Evolutionary conservation across 495 filamentous ascomycete genomes (phyloP).

Genomic region (Pyronema domesticum): DNA sequence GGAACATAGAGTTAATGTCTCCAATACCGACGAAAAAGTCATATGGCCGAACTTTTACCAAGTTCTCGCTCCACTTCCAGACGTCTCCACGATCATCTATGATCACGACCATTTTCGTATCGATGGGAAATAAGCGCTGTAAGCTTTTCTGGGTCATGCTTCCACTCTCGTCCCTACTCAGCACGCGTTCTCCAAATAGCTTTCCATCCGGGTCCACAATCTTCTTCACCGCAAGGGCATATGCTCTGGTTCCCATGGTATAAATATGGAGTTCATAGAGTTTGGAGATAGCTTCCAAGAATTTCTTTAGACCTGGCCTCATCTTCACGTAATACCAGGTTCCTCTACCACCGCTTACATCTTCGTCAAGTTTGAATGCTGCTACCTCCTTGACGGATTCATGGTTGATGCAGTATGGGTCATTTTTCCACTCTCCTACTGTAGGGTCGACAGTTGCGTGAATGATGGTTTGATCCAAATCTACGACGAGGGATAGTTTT

Average conservation of each 20-base stretch:
- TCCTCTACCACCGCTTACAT: constrained; percentile 21
- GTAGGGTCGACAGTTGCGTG: constrained; percentile 96
- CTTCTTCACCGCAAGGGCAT: constrained; percentile 76
- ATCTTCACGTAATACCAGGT: constrained; percentile 98
- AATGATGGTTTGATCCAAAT: constrained; percentile 96
- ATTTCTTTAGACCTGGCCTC: constrained; percentile 74
- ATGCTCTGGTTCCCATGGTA: constrained; percentile 94
- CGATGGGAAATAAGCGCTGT: constrained; percentile 81
- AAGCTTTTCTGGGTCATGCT: constrained; percentile 79
- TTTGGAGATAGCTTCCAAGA: constrained; percentile 58
- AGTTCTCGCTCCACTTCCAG: constrained; percentile 86
- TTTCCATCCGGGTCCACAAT: constrained; percentile 82
- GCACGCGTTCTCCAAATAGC: constrained; percentile 82
- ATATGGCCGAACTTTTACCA: constrained; percentile 87
- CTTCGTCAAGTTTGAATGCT: constrained; percentile 71
- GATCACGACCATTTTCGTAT: constrained; percentile 98
- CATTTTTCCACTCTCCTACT: constrained; percentile 82
- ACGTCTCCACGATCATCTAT: constrained; percentile 96
- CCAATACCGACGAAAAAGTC: constrained; percentile 97
- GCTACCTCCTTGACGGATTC: constrained; percentile 74
- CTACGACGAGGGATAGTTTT: constrained; percentile 86
- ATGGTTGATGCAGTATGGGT: constrained; percentile 77
- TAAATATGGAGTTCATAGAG: constrained; percentile 95
- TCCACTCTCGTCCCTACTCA: constrained; percentile 91
- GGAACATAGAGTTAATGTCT: constrained; percentile 95